Conservation (phyloP, 148 eudicot genomes). For the Silene latifolia region DNA sequence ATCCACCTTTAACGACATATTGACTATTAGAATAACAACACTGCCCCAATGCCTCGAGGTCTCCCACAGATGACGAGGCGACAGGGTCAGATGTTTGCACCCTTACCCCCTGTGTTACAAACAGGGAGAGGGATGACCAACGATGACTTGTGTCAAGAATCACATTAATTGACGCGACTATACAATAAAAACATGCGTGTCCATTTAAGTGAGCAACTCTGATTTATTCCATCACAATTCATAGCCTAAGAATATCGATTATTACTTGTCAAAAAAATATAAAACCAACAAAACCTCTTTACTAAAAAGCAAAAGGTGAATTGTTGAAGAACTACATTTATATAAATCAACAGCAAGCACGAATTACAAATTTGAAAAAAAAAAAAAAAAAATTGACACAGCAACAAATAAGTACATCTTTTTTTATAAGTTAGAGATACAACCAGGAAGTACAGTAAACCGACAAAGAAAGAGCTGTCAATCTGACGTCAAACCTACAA, state of each 20-base stretch:
- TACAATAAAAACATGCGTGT: neutral
- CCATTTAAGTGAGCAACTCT: neutral
- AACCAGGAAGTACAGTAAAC: slow-evolving; percentile 7
- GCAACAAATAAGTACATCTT: neutral
- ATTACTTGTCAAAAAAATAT: neutral
- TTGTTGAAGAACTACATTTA: neutral
- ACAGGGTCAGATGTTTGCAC: too few relatives aligned
- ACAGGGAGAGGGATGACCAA: too few relatives aligned
- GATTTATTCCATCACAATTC: neutral
- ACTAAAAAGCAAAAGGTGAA: neutral
- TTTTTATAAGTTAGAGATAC: neutral
- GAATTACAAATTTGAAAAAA: neutral
- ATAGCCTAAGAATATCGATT: neutral
- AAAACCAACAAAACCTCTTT: neutral
- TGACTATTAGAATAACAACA: too few relatives aligned
- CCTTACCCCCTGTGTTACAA: too few relatives aligned
- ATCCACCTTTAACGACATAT: too few relatives aligned
- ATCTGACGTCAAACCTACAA: slow-evolving; percentile 12
- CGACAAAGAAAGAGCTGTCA: slow-evolving; percentile 15
- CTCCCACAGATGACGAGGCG: too few relatives aligned
- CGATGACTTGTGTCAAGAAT: too few relatives aligned
- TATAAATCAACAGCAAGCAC: neutral
- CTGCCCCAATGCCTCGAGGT: too few relatives aligned
- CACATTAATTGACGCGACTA: neutral
- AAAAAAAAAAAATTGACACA: neutral